phyloP scores from a whole-genome alignment of 768 basidiomycete genomes.

The Cyclocybe aegerita region DNA sequence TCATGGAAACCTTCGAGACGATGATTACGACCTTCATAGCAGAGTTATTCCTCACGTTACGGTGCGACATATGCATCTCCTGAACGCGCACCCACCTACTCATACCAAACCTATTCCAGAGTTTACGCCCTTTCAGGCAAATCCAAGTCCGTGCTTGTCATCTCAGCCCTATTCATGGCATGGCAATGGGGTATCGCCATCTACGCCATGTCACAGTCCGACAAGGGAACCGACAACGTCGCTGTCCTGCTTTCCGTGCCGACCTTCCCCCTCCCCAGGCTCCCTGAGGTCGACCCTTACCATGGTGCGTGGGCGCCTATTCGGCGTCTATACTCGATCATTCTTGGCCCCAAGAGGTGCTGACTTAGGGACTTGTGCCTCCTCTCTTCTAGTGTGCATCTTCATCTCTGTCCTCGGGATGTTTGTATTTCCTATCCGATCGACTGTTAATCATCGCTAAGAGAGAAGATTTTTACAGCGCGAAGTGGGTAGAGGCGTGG shows the following conservation, averaged over 20 bases:
- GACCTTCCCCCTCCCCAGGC: not conserved
- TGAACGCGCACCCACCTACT: not conserved
- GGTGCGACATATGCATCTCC: not conserved
- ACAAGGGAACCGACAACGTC: conserved; percentile 4
- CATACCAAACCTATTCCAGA: not conserved
- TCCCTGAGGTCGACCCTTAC: conserved; percentile 4
- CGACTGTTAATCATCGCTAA: too few species aligned
- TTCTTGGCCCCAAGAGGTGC: not conserved
- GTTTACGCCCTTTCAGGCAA: conserved; percentile 2
- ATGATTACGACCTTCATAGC: conserved; percentile 7
- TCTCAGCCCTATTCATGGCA: not conserved
- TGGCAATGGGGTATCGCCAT: conserved; percentile 2
- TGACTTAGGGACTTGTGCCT: not conserved
- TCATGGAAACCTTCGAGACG: conserved; percentile 9
- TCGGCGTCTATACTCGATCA: not conserved
- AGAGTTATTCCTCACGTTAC: conserved; percentile 1
- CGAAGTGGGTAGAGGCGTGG: conserved; percentile 4
- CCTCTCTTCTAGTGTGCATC: not conserved
- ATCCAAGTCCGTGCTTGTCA: not conserved
- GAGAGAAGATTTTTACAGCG: not conserved
- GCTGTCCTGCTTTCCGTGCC: conserved; percentile 6
- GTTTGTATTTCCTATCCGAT: not conserved
- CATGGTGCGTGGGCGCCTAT: not conserved
- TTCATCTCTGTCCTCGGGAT: conserved; percentile 5
- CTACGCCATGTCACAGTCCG: conserved; percentile 8